Evolutionary conservation across 768 basidiomycete species (phyloP).

Genomic region (Agrocybe chaxingu): DNA sequence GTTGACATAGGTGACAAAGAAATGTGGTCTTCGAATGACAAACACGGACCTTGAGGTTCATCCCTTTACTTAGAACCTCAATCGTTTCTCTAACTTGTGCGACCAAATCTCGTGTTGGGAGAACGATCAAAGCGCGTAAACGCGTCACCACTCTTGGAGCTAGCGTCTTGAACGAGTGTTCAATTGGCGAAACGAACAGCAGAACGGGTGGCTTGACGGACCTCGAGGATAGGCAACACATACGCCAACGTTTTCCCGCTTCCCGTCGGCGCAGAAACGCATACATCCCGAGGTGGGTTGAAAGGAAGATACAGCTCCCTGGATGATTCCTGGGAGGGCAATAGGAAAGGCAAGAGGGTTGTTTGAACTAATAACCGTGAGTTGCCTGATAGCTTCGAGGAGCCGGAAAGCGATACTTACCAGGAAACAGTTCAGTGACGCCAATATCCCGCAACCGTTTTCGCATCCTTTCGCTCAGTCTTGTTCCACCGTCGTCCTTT

Average conservation of each 20-base stretch:
- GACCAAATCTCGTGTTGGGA: constrained; percentile 94
- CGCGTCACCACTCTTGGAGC: constrained; percentile 74
- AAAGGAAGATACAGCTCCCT: constrained; percentile 63
- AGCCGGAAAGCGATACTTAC: constrained; percentile 37
- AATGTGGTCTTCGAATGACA: background rate
- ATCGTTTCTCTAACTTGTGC: constrained; percentile 90
- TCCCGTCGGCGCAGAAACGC: constrained; percentile 95
- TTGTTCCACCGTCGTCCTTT: constrained; percentile 37
- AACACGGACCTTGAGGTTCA: constrained; percentile 70
- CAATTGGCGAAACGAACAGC: background rate
- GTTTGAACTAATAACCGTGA: constrained; percentile 70
- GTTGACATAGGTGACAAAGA: constrained; percentile 1
- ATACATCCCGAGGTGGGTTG: constrained; percentile 71
- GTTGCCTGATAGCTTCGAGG: constrained; percentile 1
- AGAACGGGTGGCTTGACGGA: constrained; percentile 18
- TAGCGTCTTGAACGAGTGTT: constrained; percentile 49
- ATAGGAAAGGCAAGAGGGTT: constrained; percentile 76
- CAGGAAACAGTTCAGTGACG: constrained; percentile 85
- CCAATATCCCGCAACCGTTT: constrained; percentile 71
- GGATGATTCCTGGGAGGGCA: constrained; percentile 39
- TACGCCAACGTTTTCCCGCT: constrained; percentile 99
- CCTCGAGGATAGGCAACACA: constrained; percentile 89
- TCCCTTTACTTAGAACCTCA: constrained; percentile 79
- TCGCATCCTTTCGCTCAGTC: constrained; percentile 57
- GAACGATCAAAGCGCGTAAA: constrained; percentile 81